Conservation (phyloP, 2,329 filamentous ascomycete species). For the Rhytidhysteron rufulum region DNA sequence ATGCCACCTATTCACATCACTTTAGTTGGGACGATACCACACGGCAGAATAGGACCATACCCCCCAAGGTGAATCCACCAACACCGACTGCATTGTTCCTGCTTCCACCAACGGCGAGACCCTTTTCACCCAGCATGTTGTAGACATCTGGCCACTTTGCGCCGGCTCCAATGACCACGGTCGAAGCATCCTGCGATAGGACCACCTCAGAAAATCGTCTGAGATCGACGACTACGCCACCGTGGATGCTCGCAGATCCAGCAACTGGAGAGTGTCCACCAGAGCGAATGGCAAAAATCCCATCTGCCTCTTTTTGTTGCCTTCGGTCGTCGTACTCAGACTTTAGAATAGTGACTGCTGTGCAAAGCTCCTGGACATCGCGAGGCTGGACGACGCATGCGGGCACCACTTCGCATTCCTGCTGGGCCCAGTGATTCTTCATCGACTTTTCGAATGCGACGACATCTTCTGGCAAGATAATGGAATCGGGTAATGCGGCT, state of each 20-base stretch:
- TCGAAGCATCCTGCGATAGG: conserved; percentile 12
- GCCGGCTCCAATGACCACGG: conserved; percentile 13
- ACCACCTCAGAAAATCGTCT: conserved; percentile 9
- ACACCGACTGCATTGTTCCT: conserved; percentile 14
- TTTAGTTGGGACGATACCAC: conserved; percentile 10
- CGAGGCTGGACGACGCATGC: conserved; percentile 28
- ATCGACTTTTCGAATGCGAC: conserved; percentile 8
- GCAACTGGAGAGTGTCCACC: conserved; percentile 15
- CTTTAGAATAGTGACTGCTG: conserved; percentile 24
- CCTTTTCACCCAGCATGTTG: conserved; percentile 8
- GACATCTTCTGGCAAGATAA: conserved; percentile 8
- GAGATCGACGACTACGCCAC: conserved; percentile 1
- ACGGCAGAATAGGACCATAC: conserved; percentile 17
- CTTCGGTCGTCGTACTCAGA: conserved; percentile 22
- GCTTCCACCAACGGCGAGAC: conserved; percentile 12
- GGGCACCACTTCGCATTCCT: conserved; percentile 29
- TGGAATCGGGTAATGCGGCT: conserved; percentile 10
- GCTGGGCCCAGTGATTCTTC: conserved; percentile 28
- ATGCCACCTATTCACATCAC: conserved; percentile 11
- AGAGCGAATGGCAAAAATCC: conserved; percentile 13
- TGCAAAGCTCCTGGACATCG: conserved; percentile 23
- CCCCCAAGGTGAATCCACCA: conserved; percentile 13
- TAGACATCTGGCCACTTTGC: conserved; percentile 17
- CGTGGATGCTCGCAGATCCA: background rate
- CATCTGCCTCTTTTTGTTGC: conserved; percentile 1